Evolutionary conservation across 2,329 filamentous ascomycete species (phyloP), one percentile per base, ranked within the genome.

Genomic region (Sordariomycetes sp.): DNA sequence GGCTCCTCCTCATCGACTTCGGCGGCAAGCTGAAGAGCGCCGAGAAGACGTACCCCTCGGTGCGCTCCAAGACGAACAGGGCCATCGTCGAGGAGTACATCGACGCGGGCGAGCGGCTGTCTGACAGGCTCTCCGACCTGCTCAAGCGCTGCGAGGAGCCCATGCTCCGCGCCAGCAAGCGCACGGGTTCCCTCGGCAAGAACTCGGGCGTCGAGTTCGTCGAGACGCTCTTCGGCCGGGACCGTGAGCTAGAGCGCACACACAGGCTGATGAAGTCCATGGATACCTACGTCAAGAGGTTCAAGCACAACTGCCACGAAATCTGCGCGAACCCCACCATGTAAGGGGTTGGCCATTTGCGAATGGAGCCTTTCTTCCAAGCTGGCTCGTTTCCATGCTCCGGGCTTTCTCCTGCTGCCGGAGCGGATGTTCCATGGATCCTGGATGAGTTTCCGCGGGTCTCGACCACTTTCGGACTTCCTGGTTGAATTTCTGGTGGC

Each of bases 171-270:
- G 88, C 87, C 51, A 86, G 86, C 64, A 92, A 90, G 78, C 81
- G 84, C 59, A 73, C 80, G 48, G 85, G 85, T 69, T 62, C 69
- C 15, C 88, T 97, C 71, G 92, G 91, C 67, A 91, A 90, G 77
- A 92, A 90, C 69, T 90, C 90, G 57, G 94, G 94, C 55, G 86
- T 88, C 64, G 91, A 96, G 75, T 97, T 99, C 66, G 92, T 99
- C 66, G 87, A 96, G 69, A 91, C 90, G 56, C 89, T 99, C 64
- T 97, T 97, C 65, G 92, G 91, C 62, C 85, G 87, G 61, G 92
- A 97, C 67, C 82, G 90, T 61, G 89, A 96, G 73, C 78, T 96
- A 57, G 85, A 91, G 69, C 85, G 85, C 71, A 96, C 92, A 2
- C 90, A 96, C 76, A 89, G 87, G 71, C 83, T 96, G 72, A 97